Conservation (phyloP, 441 rosid genomes). For the Heliophila coronopifolia region DNA sequence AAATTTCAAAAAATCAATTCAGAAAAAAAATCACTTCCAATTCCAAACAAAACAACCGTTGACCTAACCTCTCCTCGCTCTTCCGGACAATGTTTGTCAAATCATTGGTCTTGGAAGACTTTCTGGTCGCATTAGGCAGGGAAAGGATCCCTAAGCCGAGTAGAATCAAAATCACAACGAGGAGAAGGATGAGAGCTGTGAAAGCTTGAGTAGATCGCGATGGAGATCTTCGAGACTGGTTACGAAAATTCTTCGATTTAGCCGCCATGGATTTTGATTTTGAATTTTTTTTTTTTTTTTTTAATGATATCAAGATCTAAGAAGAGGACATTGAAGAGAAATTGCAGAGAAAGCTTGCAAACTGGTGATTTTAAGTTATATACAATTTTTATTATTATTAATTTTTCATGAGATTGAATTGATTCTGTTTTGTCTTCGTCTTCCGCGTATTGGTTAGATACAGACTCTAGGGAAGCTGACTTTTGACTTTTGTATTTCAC, state of each 20-base stretch:
- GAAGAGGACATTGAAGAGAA: constrained; percentile 1
- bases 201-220: constrained; percentile 47
- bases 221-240: constrained; percentile 53
- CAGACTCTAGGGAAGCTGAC: no score
- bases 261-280: constrained; percentile 39
- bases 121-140: constrained; percentile 45
- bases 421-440: constrained; percentile 21
- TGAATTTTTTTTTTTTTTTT: neutral
- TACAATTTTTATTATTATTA: no score
- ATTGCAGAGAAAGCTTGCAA: neutral
- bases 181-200: constrained; percentile 45
- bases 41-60: neutral
- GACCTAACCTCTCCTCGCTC: constrained; percentile 43
- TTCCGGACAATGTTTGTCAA: constrained; percentile 52
- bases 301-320: constrained; percentile 32
- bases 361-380: neutral
- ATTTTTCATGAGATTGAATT: constrained; percentile 10
- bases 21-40: neutral
- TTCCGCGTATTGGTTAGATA: no score
- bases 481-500: no score
- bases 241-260: constrained; percentile 54
- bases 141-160: constrained; percentile 65
- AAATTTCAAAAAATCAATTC: neutral
- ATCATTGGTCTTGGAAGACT: constrained; percentile 50
- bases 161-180: constrained; percentile 61